Evolutionary conservation across 2,329 filamentous ascomycete species (phyloP), one percentile per base, ranked within the genome.

Genomic region (Fusarium newnesense): DNA sequence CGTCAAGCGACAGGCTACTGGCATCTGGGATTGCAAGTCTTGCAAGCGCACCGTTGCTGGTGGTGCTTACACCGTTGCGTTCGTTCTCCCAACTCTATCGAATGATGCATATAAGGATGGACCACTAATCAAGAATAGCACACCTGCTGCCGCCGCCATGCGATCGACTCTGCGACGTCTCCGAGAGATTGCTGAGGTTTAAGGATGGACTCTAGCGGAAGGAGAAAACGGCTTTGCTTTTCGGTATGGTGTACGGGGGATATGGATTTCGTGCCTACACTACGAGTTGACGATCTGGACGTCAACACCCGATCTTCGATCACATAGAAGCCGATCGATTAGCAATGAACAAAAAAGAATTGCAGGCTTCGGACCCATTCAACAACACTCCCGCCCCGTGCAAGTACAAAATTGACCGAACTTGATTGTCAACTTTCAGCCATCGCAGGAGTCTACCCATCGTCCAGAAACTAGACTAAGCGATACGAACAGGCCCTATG

Each of bases 161-260:
- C 92, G 95, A 87, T 98, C 95, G 80, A 98, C 95, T 81, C 95
- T 98, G 87, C 94, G 95, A 88, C 93, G 95, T 91, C 90, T 98
- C 88, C 93, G 95, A 85, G 95, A 98, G 89, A 97, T 97, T 88
- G 94, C 94, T 84, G 95, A 97, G 91, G 94, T 97, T 87, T 96
- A 94, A 84, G 80, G 81, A 68, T 77, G 68, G 64, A 71, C 70
- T 77, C 76, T 72, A 77, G 72, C 75, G 76, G 73, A 75, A 72
- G 77, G 78, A 73, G 75, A 80, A 79, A 81, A 81, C 75, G 82
- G 80, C 81, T 83, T 82, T 83, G 82, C 81, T 84, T 84, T 84
- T 84, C 82, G 81, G 82, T 83, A 81, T 82, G 83, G 83, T 84
- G 83, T 83, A 84, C 74, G 80, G 83, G 82, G 83, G 81, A 78